Evolutionary conservation across 495 filamentous ascomycete genomes (phyloP), one percentile per base, ranked within the genome.

Genomic region (Podospora didyma): DNA sequence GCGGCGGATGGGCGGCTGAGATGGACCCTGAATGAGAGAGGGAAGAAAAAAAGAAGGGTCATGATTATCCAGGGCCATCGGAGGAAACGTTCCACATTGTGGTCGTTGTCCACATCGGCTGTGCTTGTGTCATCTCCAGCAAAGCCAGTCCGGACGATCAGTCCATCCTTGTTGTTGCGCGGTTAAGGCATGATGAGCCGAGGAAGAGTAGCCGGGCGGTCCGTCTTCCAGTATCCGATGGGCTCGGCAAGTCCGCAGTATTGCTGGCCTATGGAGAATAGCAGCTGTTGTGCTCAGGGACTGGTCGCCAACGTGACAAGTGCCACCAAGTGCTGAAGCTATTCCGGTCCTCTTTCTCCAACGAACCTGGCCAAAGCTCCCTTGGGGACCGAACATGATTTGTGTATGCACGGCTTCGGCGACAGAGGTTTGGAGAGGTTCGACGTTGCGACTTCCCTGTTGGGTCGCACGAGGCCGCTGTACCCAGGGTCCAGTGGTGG

Each of bases 11-110:
- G 45, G 45, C 5, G 45, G 41, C 19, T 44, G 16, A 44, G 19
- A 44, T 20, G 16, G 37, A 41, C 37, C 37, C 37, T 14, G 37
- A 42, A 16, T 42, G n/a, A 42, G n/a, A 14, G 5, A 44, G 41
- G 41, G 14, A 20, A n/a, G 3, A 20, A 20, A 44, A 44, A 44
- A 44, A 14, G 41, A 31, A 31, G 26, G 26, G 26, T 31, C 26
- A 31, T 31, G 26, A 9, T 31, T 31, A 31, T 24, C 9, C n/a
- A 22, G 6, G 7, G 21, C 9, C 17, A 24, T 41, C 20, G 39
- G 49, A 39, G 28, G 49, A 39, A 51, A 51, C 49, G 49, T 51
- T 53, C n/a, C 51, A 53, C 51, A 24, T 51, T 20, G 34, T 16
- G 7, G 17, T 6, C 17, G 21, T 42, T 42, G 39, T 17, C 39